Evolutionary conservation across 2,329 filamentous ascomycete species (phyloP), one percentile per base, ranked within the genome.

Genomic region (Epichloe baconii): DNA sequence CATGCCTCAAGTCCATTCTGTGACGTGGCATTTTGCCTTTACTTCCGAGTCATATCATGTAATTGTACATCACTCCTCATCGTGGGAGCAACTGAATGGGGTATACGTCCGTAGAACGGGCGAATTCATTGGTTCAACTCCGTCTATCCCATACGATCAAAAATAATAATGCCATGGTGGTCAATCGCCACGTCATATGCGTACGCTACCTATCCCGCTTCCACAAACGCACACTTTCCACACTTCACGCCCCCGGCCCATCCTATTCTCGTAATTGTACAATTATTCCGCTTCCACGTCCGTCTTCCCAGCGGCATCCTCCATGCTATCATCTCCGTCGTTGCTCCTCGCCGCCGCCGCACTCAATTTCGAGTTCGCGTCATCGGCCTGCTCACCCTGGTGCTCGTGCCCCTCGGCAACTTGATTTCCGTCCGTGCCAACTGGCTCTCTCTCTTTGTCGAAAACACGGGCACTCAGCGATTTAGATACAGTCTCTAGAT

Each of bases 391-490:
- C 6, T 42, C 48, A n/a, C 54, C 53, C 5, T 54, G 26, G 26
- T 31, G 6, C n/a, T 38, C 5, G 5, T 2, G 12, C 36, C 36
- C 36, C 4, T 14, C 12, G 12, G 36, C 53, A 8, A 41, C 50
- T 11, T 11, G 42, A 17, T 46, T 41, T 4, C 10, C 19, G 15
- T 46, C 12, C 1, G 5, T 38, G 26, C 17, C 19, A 17, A n/a
- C 23, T 4, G 12, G 53, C 3, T 31, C 26, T 4, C 8, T 31
- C 54, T 14, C 42, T 49, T 51, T 54, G 26, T 55, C 54, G 34
- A 62, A 69, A 17, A 69, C 58, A 49, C 59, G 66, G 6, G 57
- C 56, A 3, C 53, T 51, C 4, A 70, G 48, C 5, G 49, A 44
- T 12, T 58, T 56, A 21, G 56, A 54, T 15, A 17, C 15, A 2